Base-by-base conservation (phyloP, 805 yeast species). In the Lachancea dasiensis region DNA sequence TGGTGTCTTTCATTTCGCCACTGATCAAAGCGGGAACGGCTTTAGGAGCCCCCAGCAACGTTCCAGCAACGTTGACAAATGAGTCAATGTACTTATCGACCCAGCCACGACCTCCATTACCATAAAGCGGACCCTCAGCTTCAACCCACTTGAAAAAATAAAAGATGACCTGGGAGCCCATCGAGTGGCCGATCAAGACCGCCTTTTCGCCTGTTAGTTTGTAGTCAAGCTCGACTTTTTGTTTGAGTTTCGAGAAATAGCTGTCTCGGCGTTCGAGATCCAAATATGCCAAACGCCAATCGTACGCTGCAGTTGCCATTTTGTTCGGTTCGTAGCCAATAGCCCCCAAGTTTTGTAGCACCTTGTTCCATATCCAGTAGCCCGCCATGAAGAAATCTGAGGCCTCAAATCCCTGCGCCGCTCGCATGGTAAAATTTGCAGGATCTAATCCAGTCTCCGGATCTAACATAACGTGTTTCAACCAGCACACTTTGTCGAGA, bases 1-100 rank as follows among this genome's bases (percentile, higher is more conserved):
- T 94, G 0, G 98, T 92, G 60, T 92, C 98, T 59, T 80, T 86
- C 97, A 92, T 92, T 63, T 92, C 98, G 11, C 98, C 98, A 11
- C 95, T 85, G n/a, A 92, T 61, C 42, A 92, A 66, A 1, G 96
- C 96, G 0, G 94, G 86, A 15, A 87, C 75, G 1, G 95, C 83
- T 58, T 92, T 92, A 2, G 98, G 98, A 0, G 97, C 87, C 3
- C 98, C 98, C 38, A 92, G 65, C 36, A 77, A 62, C n/a, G 92
- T 79, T 0, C 98, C 98, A 10, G 95, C 76, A 41, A 92, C 82
- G 56, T 92, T 92, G 27, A 92, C 78, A 54, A 76, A 77, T 2
- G 95, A 77, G 33, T 76, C 89, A 41, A 92, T 69, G 55, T 92
- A 71, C 28, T 81, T 81, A 50, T 92, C 82, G 45, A 87, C 90